These are phyloP conservation scores for Phyllosticta capitalensis DNA, from an alignment of 2,329 filamentous ascomycete genomes.

Conservation along the genomic window DNA sequence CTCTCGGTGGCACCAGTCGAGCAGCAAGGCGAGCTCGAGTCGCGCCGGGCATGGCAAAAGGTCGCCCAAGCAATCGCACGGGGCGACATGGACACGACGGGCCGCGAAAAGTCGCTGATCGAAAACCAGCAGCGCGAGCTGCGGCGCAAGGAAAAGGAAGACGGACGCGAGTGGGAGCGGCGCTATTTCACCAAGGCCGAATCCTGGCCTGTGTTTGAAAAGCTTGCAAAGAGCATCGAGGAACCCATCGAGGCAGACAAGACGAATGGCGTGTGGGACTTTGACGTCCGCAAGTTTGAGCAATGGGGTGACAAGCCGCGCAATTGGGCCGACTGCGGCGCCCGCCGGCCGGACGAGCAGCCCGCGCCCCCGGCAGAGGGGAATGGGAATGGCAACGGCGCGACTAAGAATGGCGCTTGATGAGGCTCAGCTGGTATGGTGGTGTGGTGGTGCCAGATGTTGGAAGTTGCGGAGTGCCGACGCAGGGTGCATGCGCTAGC, in stretches of 20 bases:
- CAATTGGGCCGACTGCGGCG: background rate
- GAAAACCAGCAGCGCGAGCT: slow-evolving; percentile 77
- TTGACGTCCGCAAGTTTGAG: slow-evolving; percentile 44
- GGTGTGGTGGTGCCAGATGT: background rate
- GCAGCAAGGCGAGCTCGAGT: slow-evolving; percentile 78
- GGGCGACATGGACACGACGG: slow-evolving; percentile 76
- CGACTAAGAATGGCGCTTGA: background rate
- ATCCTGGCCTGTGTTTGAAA: slow-evolving; percentile 36
- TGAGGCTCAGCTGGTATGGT: background rate
- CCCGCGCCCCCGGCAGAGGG: background rate
- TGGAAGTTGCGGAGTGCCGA: background rate
- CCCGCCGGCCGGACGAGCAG: background rate
- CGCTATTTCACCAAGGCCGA: slow-evolving; percentile 60
- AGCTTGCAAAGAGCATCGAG: slow-evolving; percentile 35
- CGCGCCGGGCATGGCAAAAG: slow-evolving; percentile 76
- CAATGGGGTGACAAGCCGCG: background rate
- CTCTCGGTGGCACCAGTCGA: slow-evolving; percentile 64
- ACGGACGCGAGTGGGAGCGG: slow-evolving; percentile 68
- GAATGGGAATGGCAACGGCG: background rate
- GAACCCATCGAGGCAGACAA: slow-evolving; percentile 50
- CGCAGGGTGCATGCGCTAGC: background rate
- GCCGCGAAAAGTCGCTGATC: slow-evolving; percentile 74
- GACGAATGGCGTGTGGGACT: slow-evolving; percentile 63
- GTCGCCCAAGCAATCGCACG: slow-evolving; percentile 71
- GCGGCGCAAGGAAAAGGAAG: slow-evolving; percentile 64